Evolutionary conservation across 2,329 filamentous ascomycete species (phyloP).

Genomic region (Sporothrix dimorphospora): DNA sequence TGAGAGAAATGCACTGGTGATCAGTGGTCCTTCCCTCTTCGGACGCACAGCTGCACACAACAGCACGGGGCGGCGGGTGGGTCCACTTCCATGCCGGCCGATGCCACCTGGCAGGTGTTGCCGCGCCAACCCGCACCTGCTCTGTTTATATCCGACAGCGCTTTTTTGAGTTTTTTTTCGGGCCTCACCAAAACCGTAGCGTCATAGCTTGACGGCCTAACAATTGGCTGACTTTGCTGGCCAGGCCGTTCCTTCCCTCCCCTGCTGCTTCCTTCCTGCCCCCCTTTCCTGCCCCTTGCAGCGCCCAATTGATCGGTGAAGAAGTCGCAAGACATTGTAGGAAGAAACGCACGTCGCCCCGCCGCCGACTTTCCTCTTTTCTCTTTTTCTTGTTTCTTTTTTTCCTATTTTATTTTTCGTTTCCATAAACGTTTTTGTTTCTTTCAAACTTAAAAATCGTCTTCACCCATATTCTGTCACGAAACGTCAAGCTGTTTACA

Average conservation of each 20-base stretch:
- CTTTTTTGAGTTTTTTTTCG: constrained; percentile 5
- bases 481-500: not conserved
- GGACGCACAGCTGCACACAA: not conserved
- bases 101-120: constrained; percentile 31
- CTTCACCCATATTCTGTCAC: constrained; percentile 4
- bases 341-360: constrained; percentile 19
- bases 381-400: not conserved
- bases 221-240: not conserved
- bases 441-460: constrained; percentile 15
- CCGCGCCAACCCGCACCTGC: constrained; percentile 29
- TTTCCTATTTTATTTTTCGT: not conserved
- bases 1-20: constrained; percentile 19
- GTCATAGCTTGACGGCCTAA: constrained; percentile 8
- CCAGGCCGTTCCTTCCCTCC: not conserved
- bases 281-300: not conserved
- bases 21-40: constrained; percentile 14
- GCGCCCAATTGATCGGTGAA: constrained; percentile 10
- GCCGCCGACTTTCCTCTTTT: not conserved
- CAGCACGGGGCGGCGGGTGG: constrained; percentile 7
- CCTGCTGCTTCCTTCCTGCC: not conserved
- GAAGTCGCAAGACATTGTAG: not conserved
- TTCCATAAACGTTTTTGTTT: constrained; percentile 3
- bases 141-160: constrained; percentile 31
- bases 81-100: constrained; percentile 19
- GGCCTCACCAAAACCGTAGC: not conserved